These are phyloP conservation scores for Hyphodiscus hymeniophilus DNA, from an alignment of 495 filamentous ascomycete genomes.

Conservation along the genomic window DNA sequence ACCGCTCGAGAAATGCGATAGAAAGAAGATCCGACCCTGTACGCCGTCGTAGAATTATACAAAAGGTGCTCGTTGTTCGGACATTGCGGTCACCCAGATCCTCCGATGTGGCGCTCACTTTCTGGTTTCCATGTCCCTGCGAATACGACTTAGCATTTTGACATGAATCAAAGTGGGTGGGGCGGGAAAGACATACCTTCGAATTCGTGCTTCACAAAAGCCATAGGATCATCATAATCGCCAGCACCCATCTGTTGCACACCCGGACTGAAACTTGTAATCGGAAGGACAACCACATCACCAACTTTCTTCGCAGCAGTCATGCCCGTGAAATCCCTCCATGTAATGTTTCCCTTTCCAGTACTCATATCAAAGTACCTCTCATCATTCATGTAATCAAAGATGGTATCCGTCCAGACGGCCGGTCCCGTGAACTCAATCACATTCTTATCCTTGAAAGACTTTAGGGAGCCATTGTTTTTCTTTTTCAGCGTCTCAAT, in stretches of 20 bases:
- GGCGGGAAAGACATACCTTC: conserved; percentile 53
- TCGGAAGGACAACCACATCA: conserved; percentile 88
- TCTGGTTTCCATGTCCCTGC: conserved; percentile 77
- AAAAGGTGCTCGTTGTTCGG: neutral
- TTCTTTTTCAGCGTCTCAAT: conserved; percentile 72
- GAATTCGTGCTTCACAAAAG: conserved; percentile 95
- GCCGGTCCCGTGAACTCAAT: conserved; percentile 95
- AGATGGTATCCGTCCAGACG: conserved; percentile 89
- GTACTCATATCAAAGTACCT: conserved; percentile 77
- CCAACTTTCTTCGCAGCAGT: conserved; percentile 75
- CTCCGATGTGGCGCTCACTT: conserved; percentile 50
- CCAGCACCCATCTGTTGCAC: conserved; percentile 91
- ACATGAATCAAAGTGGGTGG: conserved; percentile 3
- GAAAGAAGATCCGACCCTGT: neutral
- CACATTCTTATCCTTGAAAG: conserved; percentile 66
- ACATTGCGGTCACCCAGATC: neutral
- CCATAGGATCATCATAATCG: conserved; percentile 88
- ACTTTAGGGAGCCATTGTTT: conserved; percentile 53
- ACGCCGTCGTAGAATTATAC: conserved; percentile 3
- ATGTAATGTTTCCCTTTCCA: conserved; percentile 68
- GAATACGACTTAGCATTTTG: conserved; percentile 1
- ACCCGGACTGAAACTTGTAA: conserved; percentile 95
- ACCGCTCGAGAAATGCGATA: neutral
- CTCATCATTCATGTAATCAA: conserved; percentile 86
- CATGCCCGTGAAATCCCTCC: conserved; percentile 84